phyloP scores from a whole-genome alignment of 331 rosid genomes.

The Saraca asoca region DNA sequence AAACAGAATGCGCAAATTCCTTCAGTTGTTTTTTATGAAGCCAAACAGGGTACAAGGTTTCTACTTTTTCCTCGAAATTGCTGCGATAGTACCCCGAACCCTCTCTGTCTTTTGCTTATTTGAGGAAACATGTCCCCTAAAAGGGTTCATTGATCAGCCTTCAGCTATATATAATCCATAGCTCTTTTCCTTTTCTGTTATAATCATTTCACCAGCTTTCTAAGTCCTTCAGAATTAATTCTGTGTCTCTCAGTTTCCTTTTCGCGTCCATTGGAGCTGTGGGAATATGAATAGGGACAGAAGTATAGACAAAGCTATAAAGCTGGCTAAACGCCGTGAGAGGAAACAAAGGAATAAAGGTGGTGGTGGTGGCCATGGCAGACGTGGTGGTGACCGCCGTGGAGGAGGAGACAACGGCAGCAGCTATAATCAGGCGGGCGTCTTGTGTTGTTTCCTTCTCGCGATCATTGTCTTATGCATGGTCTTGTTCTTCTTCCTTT shows the following conservation, averaged over 20 bases:
- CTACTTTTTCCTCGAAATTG: constrained; percentile 30
- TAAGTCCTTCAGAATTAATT: too few relatives aligned
- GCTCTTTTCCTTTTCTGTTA: background rate
- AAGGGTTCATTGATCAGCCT: background rate
- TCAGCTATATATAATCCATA: background rate
- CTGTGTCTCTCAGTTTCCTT: background rate
- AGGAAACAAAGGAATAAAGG: background rate
- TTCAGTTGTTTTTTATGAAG: background rate
- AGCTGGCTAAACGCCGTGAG: constrained; percentile 11
- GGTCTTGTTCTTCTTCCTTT: constrained; percentile 22
- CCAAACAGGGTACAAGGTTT: background rate
- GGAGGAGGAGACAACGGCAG: background rate
- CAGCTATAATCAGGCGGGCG: background rate
- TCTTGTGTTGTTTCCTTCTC: constrained; percentile 12
- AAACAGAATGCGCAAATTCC: background rate
- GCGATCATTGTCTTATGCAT: constrained; percentile 6
- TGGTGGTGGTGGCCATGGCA: too few relatives aligned
- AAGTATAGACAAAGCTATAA: constrained; percentile 38
- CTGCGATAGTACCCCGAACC: constrained; percentile 1
- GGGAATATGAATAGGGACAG: constrained; percentile 41
- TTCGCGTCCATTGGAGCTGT: background rate
- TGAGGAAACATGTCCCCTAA: background rate
- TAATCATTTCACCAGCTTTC: background rate
- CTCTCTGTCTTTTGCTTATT: too few relatives aligned
- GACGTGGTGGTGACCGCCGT: background rate